These are phyloP conservation scores for Verruconis gallopava DNA, from an alignment of 2,329 filamentous ascomycete species.

Conservation along the genomic window DNA sequence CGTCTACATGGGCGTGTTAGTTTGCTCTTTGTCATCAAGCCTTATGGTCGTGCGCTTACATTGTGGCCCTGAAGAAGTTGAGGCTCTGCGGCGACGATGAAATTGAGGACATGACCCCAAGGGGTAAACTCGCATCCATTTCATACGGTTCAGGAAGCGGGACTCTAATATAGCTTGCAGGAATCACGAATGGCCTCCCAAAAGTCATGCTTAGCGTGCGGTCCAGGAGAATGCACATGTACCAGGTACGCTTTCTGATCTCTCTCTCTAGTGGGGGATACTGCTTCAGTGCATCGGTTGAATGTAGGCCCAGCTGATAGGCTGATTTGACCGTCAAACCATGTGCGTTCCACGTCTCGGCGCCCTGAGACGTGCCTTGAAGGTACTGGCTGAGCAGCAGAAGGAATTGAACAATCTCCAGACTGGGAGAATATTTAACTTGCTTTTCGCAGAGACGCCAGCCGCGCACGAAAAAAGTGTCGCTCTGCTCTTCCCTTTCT, in stretches of 20 bases:
- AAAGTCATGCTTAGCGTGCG: conserved; percentile 12
- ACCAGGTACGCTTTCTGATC: conserved; percentile 38
- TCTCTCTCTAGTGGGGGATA: conserved; percentile 33
- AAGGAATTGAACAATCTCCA: conserved; percentile 38
- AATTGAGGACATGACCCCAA: not conserved
- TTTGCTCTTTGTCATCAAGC: not conserved
- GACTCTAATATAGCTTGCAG: not conserved
- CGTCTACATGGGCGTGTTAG: not conserved
- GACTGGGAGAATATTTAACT: conserved; percentile 28
- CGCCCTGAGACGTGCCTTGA: conserved; percentile 40
- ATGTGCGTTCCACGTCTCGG: conserved; percentile 42
- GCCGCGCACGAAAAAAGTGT: conserved; percentile 34
- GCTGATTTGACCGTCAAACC: conserved; percentile 40
- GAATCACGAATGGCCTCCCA: conserved; percentile 12
- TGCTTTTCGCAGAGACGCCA: conserved; percentile 31
- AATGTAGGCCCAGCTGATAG: conserved; percentile 40
- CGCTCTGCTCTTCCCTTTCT: conserved; percentile 27
- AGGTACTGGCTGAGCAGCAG: conserved; percentile 39
- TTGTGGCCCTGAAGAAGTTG: conserved; percentile 1
- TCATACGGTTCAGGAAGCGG: not conserved
- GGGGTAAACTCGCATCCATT: not conserved
- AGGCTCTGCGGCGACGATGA: not conserved
- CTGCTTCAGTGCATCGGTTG: conserved; percentile 21
- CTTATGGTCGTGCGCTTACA: not conserved
- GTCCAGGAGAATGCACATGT: conserved; percentile 35